Base-by-base conservation (phyloP, 148 eudicot species). In the Rheum nobile region DNA sequence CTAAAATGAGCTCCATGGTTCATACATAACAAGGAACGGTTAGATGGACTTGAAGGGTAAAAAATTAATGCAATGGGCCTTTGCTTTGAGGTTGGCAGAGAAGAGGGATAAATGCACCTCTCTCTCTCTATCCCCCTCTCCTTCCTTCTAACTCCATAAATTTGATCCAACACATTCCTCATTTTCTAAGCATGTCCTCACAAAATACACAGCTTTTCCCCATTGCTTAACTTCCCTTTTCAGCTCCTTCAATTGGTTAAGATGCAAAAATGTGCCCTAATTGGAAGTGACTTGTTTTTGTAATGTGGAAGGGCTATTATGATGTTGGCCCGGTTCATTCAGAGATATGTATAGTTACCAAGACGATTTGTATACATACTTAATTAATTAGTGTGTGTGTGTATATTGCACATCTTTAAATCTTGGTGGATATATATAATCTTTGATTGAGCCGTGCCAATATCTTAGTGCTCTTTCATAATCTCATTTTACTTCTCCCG, bases 361-460 rank as follows among this genome's bases (percentile, higher is more conserved):
- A 50, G 57, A n/a, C 19, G 19, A 17, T 14, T 38, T 10, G 41
- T 38, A 43, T 17, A 19, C 54, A 47, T 16, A 47, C 5, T 37
- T 37, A 6, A 37, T 37, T 37, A 47, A 7, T 43, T 43, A 13
- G 2, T 42, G 13, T 12, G 46, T 42, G 44, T 11, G 46, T 43
- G 13, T 43, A 5, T 38, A 4, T 50, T 55, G 63, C 6, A 6
- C 6, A 6, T 55, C 63, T 55, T 55, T 55, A 24, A 24, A 22
- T 55, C 32, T 55, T 22, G 31, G 63, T 55, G 0, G 63, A 9
- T 7, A 22, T 55, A 13, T 7, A 22, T 55, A 13, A 24, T 55
- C 63, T 55, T 80, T 80, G 85, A 83, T 83, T 83, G 85, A 83
- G 85, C 81, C 85, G 85, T 75, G 85, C 83, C 85, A 83, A 83